These are phyloP conservation scores for Penicillium sp. DNA, from an alignment of 2,329 filamentous ascomycete species.

Conservation along the genomic window DNA sequence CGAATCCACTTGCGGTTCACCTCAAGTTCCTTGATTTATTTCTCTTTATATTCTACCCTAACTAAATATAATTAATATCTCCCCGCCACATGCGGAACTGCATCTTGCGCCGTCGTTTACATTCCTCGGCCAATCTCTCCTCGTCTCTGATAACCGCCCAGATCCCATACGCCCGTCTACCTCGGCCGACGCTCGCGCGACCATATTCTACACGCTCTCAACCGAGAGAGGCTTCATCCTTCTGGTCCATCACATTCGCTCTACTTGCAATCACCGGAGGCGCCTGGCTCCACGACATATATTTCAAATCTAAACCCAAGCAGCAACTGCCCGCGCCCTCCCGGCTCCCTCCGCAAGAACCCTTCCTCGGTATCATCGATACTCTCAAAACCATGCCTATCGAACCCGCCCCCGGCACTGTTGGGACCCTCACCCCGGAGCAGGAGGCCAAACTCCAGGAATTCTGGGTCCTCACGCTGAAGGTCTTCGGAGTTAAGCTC, in stretches of 20 bases:
- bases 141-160: constrained; percentile 15
- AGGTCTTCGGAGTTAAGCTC: constrained; percentile 62
- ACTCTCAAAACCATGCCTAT: constrained; percentile 35
- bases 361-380: constrained; percentile 34
- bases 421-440: constrained; percentile 81
- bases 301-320: constrained; percentile 17
- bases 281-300: constrained; percentile 32
- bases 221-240: constrained; percentile 34
- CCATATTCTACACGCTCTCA: constrained; percentile 27
- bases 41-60: not conserved
- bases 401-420: constrained; percentile 54
- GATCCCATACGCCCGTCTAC: constrained; percentile 20
- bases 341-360: constrained; percentile 14
- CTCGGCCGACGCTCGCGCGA: constrained; percentile 21
- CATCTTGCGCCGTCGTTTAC: constrained; percentile 27
- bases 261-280: constrained; percentile 33
- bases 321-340: constrained; percentile 7
- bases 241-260: constrained; percentile 36
- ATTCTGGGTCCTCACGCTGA: constrained; percentile 72
- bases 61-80: constrained; percentile 1
- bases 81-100: constrained; percentile 35
- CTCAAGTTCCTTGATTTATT: not conserved
- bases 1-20: constrained; percentile 4
- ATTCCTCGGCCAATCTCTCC: constrained; percentile 27
- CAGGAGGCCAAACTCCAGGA: constrained; percentile 83